phyloP scores from a whole-genome alignment of 495 filamentous ascomycete species.

The Cenococcum geophilum region DNA sequence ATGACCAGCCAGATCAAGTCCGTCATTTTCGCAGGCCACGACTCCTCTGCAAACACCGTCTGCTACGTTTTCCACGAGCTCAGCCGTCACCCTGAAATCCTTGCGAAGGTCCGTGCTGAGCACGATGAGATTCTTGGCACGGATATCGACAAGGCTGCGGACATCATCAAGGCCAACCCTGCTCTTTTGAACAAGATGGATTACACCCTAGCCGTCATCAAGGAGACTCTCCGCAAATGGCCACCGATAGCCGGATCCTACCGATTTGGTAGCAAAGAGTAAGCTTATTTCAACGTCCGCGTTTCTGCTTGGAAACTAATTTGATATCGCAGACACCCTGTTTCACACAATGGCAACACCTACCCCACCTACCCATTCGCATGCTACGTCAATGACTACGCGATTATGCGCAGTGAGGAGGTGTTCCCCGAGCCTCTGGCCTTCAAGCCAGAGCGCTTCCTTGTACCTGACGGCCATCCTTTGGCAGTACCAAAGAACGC shows the following conservation, averaged over 20 bases:
- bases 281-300: neutral
- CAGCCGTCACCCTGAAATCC: slow-evolving; percentile 31
- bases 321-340: neutral
- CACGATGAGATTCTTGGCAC: slow-evolving; percentile 36
- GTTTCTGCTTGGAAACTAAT: neutral
- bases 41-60: slow-evolving; percentile 39
- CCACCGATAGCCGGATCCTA: slow-evolving; percentile 10
- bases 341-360: slow-evolving; percentile 1
- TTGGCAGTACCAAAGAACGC: slow-evolving; percentile 29
- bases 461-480: slow-evolving; percentile 15
- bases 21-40: slow-evolving; percentile 43
- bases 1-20: slow-evolving; percentile 27
- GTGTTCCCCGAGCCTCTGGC: neutral
- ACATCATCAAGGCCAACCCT: slow-evolving; percentile 6
- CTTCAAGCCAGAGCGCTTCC: slow-evolving; percentile 7
- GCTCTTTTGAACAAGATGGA: slow-evolving; percentile 21
- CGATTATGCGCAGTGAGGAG: neutral
- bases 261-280: neutral
- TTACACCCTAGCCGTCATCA: slow-evolving; percentile 29
- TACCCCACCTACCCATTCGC: neutral
- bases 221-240: slow-evolving; percentile 26
- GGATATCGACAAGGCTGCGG: slow-evolving; percentile 7
- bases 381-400: neutral
- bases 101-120: slow-evolving; percentile 34
- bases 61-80: slow-evolving; percentile 39